phyloP scores from a whole-genome alignment of 495 filamentous ascomycete genomes.

The Jackrogersella multiformis region DNA sequence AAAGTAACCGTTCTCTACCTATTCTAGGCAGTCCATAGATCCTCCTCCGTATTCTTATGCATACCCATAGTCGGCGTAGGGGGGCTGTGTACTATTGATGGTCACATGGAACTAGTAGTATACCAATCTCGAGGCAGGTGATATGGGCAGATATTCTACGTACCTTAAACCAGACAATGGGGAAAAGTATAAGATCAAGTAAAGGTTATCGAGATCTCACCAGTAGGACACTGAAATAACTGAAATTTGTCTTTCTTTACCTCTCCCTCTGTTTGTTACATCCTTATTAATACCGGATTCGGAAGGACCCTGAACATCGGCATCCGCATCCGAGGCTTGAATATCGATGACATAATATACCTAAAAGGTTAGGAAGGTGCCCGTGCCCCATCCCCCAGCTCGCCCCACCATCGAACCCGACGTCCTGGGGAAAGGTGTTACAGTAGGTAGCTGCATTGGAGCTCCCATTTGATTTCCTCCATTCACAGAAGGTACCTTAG shows the following conservation, averaged over 20 bases:
- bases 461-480: too few relatives aligned
- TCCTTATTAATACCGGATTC: conserved; percentile 19
- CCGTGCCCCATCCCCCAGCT: not conserved
- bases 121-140: conserved; percentile 3
- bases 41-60: not conserved
- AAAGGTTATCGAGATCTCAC: too few relatives aligned
- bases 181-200: not conserved
- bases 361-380: not conserved
- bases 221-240: too few relatives aligned
- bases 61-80: conserved; percentile 2
- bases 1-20: too few relatives aligned
- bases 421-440: not conserved
- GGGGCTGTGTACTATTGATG: conserved; percentile 31
- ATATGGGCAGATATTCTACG: not conserved
- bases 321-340: not conserved
- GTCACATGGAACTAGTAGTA: conserved; percentile 17
- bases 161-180: not conserved
- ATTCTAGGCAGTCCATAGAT: too few relatives aligned
- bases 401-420: not conserved
- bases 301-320: conserved; percentile 38
- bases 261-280: too few relatives aligned
- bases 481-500: too few relatives aligned
- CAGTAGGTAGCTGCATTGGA: not conserved
- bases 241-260: not conserved
- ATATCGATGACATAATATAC: conserved; percentile 34